Percentiles rank a stretch among this genome's conserved stretches.
Evolutionary conservation across 768 basidiomycete species (phyloP).

Genomic region (Lactarius hengduanensis): DNA sequence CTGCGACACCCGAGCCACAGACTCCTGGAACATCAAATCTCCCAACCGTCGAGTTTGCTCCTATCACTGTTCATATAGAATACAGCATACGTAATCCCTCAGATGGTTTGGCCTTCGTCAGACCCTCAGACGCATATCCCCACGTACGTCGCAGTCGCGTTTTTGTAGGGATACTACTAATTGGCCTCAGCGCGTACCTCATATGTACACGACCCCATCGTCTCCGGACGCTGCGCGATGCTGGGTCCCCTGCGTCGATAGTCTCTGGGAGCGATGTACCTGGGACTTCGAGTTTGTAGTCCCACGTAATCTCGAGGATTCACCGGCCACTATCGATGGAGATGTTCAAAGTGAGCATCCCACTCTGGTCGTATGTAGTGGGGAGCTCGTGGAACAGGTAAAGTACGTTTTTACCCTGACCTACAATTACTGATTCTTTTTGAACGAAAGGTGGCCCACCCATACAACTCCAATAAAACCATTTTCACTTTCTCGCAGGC

Average conservation of each 20-base stretch:
- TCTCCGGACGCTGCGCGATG: slow-evolving; percentile 91
- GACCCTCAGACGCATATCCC: slow-evolving; percentile 79
- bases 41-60: slow-evolving; percentile 52
- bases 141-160: slow-evolving; percentile 54
- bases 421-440: slow-evolving; percentile 21
- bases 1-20: slow-evolving; percentile 81
- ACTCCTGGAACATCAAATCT: slow-evolving; percentile 48
- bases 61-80: slow-evolving; percentile 71
- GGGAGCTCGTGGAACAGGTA: slow-evolving; percentile 93
- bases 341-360: slow-evolving; percentile 63
- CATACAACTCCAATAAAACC: slow-evolving; percentile 88
- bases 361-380: slow-evolving; percentile 89
- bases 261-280: slow-evolving; percentile 92
- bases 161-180: slow-evolving; percentile 8
- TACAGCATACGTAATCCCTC: slow-evolving; percentile 82
- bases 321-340: slow-evolving; percentile 44
- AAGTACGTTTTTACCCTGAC: slow-evolving; percentile 9
- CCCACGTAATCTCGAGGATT: slow-evolving; percentile 74
- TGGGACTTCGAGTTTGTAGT: slow-evolving; percentile 99
- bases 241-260: slow-evolving; percentile 98
- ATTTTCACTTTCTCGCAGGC: slow-evolving; percentile 92
- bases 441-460: slow-evolving; percentile 75
- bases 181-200: slow-evolving; percentile 76
- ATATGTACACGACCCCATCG: slow-evolving; percentile 86
- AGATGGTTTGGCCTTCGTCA: slow-evolving; percentile 82